These are phyloP conservation scores for Rachicladosporium sp. DNA, from an alignment of 2,329 filamentous ascomycete genomes.

Conservation along the genomic window DNA sequence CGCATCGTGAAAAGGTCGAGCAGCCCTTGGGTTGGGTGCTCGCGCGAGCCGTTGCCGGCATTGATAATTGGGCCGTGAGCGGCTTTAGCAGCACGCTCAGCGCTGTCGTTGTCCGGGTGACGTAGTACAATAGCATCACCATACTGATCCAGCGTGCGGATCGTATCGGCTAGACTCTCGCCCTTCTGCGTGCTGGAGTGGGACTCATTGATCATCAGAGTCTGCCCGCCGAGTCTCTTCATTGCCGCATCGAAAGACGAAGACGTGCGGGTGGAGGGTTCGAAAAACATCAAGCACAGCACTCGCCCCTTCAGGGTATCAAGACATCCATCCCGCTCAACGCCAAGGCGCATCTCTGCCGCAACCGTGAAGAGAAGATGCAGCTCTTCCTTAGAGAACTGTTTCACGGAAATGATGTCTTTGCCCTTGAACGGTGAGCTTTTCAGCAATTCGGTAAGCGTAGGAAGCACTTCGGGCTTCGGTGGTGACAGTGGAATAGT, in stretches of 20 bases:
- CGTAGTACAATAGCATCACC: slow-evolving; percentile 91
- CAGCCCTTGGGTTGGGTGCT: slow-evolving; percentile 96
- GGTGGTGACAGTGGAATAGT: slow-evolving; percentile 17
- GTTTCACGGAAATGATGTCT: slow-evolving; percentile 82
- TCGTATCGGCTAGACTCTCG: slow-evolving; percentile 82
- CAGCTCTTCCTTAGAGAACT: slow-evolving; percentile 77
- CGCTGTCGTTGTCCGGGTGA: slow-evolving; percentile 72
- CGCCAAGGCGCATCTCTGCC: slow-evolving; percentile 92
- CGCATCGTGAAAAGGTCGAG: slow-evolving; percentile 96
- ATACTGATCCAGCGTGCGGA: slow-evolving; percentile 89
- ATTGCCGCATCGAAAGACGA: slow-evolving; percentile 95
- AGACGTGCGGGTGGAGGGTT: slow-evolving; percentile 91
- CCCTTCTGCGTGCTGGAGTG: slow-evolving; percentile 89
- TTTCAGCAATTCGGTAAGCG: slow-evolving; percentile 59
- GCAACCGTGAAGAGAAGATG: slow-evolving; percentile 93
- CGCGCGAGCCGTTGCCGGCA: slow-evolving; percentile 86
- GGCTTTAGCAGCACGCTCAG: slow-evolving; percentile 73
- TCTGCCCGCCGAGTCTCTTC: slow-evolving; percentile 89
- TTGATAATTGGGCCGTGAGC: slow-evolving; percentile 91
- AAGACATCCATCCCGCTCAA: slow-evolving; percentile 81
- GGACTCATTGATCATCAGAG: slow-evolving; percentile 66
- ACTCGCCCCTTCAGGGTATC: slow-evolving; percentile 77
- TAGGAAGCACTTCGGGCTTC: slow-evolving; percentile 36
- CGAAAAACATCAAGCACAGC: slow-evolving; percentile 89
- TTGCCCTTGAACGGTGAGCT: slow-evolving; percentile 79